These are phyloP conservation scores for Fusarium citri DNA, from an alignment of 2,329 filamentous ascomycete species.

Conservation along the genomic window DNA sequence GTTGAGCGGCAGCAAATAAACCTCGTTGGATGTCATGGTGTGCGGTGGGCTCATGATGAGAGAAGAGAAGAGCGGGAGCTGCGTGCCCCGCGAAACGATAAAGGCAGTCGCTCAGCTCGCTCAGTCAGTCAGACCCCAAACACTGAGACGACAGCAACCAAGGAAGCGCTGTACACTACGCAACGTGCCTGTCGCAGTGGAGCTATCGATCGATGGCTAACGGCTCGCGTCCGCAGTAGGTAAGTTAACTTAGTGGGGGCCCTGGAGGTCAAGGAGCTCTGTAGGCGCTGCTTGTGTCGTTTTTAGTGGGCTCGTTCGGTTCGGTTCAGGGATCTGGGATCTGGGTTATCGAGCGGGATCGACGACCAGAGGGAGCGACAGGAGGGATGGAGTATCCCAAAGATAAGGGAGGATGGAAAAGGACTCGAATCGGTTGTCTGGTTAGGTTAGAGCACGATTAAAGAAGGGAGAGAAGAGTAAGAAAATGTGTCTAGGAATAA, in stretches of 20 bases:
- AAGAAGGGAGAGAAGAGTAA: constrained; percentile 5
- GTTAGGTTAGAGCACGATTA: constrained; percentile 4
- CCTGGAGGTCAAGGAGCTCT: constrained; percentile 24
- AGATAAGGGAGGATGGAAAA: constrained; percentile 28
- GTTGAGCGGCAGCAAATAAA: constrained; percentile 90
- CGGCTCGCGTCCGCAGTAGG: constrained; percentile 33
- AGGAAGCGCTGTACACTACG: constrained; percentile 35
- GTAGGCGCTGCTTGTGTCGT: constrained; percentile 29
- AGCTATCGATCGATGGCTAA: constrained; percentile 38
- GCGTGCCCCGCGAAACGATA: constrained; percentile 46
- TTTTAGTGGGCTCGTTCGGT: constrained; percentile 36
- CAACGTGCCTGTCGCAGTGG: constrained; percentile 37
- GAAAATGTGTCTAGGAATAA: constrained; percentile 13
- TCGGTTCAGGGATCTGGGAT: constrained; percentile 41
- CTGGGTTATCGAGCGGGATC: constrained; percentile 40
- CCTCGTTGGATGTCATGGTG: constrained; percentile 74
- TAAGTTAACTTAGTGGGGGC: constrained; percentile 35
- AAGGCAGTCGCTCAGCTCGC: constrained; percentile 31
- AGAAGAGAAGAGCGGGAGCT: constrained; percentile 47
- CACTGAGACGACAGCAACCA: constrained; percentile 37
- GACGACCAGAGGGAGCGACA: constrained; percentile 32
- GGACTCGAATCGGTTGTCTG: constrained; percentile 14
- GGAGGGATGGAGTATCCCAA: constrained; percentile 17
- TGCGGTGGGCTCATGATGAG: constrained; percentile 65
- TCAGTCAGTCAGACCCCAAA: constrained; percentile 3